Evolutionary conservation across 169 alveolate genomes (phyloP), one percentile per base, ranked within the genome.

Genomic region (Toxoplasma gondii): DNA sequence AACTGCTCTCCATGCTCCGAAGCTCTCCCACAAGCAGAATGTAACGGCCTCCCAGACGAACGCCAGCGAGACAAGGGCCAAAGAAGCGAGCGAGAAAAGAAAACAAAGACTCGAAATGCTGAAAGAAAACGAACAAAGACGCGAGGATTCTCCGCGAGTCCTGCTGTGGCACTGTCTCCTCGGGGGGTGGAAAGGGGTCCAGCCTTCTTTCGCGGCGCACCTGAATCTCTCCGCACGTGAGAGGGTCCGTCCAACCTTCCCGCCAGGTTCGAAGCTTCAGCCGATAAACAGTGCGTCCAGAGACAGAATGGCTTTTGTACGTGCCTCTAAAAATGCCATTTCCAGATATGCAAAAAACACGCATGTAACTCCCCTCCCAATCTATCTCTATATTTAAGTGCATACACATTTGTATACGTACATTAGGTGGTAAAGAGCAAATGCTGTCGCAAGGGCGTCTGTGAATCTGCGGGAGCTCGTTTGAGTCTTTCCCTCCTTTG

Each of bases 91-190:
- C 78, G 34, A 64, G 36, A 24, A 1, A 64, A 31, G 12, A 4
- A 0, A 10, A 64, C 0, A 31, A 49, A 49, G 58, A 17, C 0
- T 17, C 0, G 58, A 17, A 49, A 9, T 9, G 58, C 58, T 12
- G 27, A 49, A 49, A 49, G 58, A 49, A 1, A 5, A 5, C 0
- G 58, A 49, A 17, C 27, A 9, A 17, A 49, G 58, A 0, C 41
- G 41, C 17, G 31, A 54, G 69, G 69, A 24, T 27, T 34, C 84
- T 74, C 34, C 87, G 53, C 27, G 87, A 27, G 87, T 78, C 29
- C 87, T 78, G 27, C 87, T 78, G 41, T 78, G 87, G 87, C 87
- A 78, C 34, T 78, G 87, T 44, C 45, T 78, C 43, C 87, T 78
- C 24, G 87, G 87, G 31, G 44, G 87, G 22, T 78, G 87, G 87